Base-by-base conservation (phyloP, 1,284 basidiomycete species). In the Puccinia polysora region DNA sequence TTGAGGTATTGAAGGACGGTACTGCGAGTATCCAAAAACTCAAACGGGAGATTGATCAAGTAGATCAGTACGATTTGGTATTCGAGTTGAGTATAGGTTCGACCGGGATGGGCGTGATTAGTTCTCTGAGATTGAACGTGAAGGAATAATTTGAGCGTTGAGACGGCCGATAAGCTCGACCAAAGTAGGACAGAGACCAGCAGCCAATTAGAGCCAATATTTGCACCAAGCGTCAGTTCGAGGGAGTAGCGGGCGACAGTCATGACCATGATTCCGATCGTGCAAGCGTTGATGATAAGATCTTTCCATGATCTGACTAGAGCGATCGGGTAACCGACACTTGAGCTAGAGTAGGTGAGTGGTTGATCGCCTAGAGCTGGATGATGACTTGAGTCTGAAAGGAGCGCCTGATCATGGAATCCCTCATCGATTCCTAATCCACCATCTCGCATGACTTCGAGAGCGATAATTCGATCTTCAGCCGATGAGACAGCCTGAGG, bases 281-380 rank as follows among this genome's bases (percentile, higher is more conserved):
- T 65, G 15, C 45, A 52, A 38, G 34, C 47, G 14, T 30, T 52
- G 32, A 52, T 65, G 1, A 23, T 34, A 47, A 52, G 34, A 36
- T 65, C 62, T 49, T 65, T 65, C 62, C 62, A 65, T 7, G 63
- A 65, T 65, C 25, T 52, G 14, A 52, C 20, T 10, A 65, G 32
- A 32, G 63, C 63, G n/a, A n/a, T n/a, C n/a, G n/a, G n/a, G n/a
- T n/a, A n/a, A n/a, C n/a, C n/a, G n/a, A n/a, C n/a, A n/a, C n/a
- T n/a, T n/a, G n/a, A n/a, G 32, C 30, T 52, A 8, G 20, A 36
- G 52, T 38, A 65, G 49, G 15, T 38, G n/a, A 47, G 23, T 15
- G 63, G 7, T 12, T 65, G 28, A 18, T 18, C n/a, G 36, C 25
- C 25, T 32, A 43, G 30, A 32, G 49, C 4, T 32, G 12, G 63